Base-by-base conservation (phyloP, 1,139 yeast species). In the Protomyces inundatus region DNA sequence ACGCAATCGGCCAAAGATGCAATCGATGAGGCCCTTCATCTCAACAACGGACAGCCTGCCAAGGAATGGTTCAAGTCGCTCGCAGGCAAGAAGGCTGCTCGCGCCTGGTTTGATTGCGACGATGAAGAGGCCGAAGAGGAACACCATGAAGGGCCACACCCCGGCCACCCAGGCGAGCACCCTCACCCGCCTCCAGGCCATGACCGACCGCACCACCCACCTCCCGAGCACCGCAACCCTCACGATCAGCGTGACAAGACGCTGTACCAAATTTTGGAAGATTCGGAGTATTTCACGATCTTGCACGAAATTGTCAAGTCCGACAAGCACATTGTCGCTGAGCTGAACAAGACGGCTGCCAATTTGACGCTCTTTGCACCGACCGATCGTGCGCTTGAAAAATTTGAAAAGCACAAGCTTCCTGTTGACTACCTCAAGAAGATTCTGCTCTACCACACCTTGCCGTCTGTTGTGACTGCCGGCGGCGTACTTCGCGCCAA, bases 351-450 rank as follows among this genome's bases (percentile, higher is more conserved):
- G 55, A 65, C 66, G 6, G 50, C 62, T 30, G 66, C 67, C 51
- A 65, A 64, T 48, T 6, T 65, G 39, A 65, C 67, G 6, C 58
- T 65, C 64, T 64, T 65, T 46, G 67, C 67, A 3, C 67, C 67
- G 9, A 60, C 66, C 37, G 55, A 65, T 46, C 42, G 54, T 7
- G 67, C 66, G 9, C 53, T 65, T 51, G 65, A 61, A 40, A 59
- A 65, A 37, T 58, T 60, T 16, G 39, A 54, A 55, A 52, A 64
- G 33, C 66, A 62, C 55, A 23, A 58, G 32, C 54, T 46, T 9
- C 53, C 64, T 2, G 53, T 64, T 30, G 61, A 64, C 14, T 53
- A 52, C 10, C 45, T 65, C 14, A 50, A 60, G 9, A 55, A 61
- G 54, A 54, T 64, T 32, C 64, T 65, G 34, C 52, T 56, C 37